Evolutionary conservation across 306 rosid genomes (phyloP), one percentile per base, ranked within the genome.

Genomic region (Cucumis melo): DNA sequence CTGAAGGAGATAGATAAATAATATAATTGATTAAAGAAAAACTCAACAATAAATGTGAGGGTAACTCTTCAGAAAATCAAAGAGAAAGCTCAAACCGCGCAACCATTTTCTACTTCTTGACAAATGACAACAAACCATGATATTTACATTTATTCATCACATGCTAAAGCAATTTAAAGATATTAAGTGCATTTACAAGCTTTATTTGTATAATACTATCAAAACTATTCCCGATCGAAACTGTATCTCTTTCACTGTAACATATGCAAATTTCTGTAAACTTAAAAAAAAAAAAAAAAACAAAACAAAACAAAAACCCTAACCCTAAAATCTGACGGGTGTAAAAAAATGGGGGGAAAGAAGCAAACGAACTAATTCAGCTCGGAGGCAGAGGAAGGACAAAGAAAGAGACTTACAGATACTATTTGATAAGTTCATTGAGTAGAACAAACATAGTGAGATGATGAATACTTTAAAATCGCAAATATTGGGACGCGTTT

Each of bases 1-100:
- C 99, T 94, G 77, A 81, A 82, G 10, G 44, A 34, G 56, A 81
- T 7, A 10, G 62, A 82, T 57, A 55, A 64, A 76, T 39, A 29
- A 77, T 56, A 79, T 42, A 34, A 20, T 42, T 16, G 56, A 77
- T 83, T 17, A 84, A 59, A 32, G 36, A 32, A 51, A 36, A 56
- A 27, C 36, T 19, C 12, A 23, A 42, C 59, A 77, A 60, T 10
- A 67, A 1, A 34, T 10, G 48, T 61, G 57, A 24, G 17, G 20
- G 74, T 17, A 60, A 71, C 63, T n/a, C 54, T 23, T 38, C 50
- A 73, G 39, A 24, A 42, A 63, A 24, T 48, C 13, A 14, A 23
- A 46, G 39, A 46, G 57, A 46, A 12, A 70, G 32, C 55, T 23
- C 75, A 70, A 13, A 46, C 39, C n/a, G n/a, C 21, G 54, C 41